Evolutionary conservation across 768 basidiomycete species (phyloP).

Genomic region (Leccinum incarnatum): DNA sequence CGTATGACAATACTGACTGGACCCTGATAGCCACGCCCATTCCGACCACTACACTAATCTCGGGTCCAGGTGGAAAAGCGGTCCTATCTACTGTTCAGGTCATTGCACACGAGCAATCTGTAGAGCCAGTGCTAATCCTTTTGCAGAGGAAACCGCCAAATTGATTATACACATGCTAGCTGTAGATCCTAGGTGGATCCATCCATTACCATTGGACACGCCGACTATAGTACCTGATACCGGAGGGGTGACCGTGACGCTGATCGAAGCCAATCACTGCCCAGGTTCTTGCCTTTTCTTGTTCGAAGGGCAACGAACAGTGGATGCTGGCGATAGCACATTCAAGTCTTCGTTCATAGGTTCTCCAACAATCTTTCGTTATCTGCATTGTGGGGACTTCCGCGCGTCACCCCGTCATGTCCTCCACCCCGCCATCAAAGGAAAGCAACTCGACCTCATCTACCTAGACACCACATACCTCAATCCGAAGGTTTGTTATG

Average conservation of each 20-base stretch:
- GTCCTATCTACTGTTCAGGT: conserved; percentile 94
- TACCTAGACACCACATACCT: conserved; percentile 98
- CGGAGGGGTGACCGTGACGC: conserved; percentile 81
- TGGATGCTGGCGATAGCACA: conserved; percentile 81
- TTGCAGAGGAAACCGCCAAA: conserved; percentile 75
- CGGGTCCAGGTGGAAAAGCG: conserved; percentile 81
- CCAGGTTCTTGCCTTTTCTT: conserved; percentile 94
- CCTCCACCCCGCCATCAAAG: conserved; percentile 77
- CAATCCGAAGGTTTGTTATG: conserved; percentile 64
- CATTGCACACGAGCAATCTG: background rate
- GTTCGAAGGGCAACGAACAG: conserved; percentile 89
- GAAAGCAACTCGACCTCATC: conserved; percentile 79
- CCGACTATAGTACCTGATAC: conserved; percentile 77
- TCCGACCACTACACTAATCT: conserved; percentile 96
- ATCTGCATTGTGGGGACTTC: conserved; percentile 95
- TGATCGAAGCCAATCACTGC: conserved; percentile 99
- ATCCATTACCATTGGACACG: conserved; percentile 78
- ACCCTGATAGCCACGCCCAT: conserved; percentile 76
- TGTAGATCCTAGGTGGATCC: conserved; percentile 87
- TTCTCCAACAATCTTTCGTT: conserved; percentile 68
- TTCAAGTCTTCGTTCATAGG: conserved; percentile 74
- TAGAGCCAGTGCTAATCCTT: background rate
- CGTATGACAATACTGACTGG: conserved; percentile 7
- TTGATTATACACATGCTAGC: conserved; percentile 88
- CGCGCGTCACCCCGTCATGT: conserved; percentile 87